A percentile compares a stretch with the other conserved stretches of the same genome.
These are phyloP conservation scores for Gyromitra esculenta DNA, from an alignment of 2,329 filamentous ascomycete species.

Conservation along the genomic window DNA sequence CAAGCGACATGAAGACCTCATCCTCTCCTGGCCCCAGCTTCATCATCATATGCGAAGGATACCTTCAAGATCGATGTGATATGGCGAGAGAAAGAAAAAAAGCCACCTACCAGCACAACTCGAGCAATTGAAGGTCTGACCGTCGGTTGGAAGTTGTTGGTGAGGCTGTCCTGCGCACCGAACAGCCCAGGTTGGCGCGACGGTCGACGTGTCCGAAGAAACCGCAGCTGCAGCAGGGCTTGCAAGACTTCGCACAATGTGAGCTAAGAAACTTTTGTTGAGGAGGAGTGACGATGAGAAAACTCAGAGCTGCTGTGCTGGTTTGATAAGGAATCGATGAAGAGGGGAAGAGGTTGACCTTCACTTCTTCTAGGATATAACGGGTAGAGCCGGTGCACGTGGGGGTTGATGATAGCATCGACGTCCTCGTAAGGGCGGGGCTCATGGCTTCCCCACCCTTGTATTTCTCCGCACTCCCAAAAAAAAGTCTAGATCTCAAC, in stretches of 20 bases:
- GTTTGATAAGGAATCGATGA: conserved; percentile 21
- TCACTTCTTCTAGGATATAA: conserved; percentile 22
- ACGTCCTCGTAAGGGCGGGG: conserved; percentile 36
- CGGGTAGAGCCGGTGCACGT: conserved; percentile 32
- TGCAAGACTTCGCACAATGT: conserved; percentile 42
- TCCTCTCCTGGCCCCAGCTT: conserved; percentile 55
- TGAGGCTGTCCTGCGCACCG: conserved; percentile 14
- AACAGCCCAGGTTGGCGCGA: conserved; percentile 18
- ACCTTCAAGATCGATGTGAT: conserved; percentile 19
- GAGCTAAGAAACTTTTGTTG: conserved; percentile 31
- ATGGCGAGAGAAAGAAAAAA: conserved; percentile 12
- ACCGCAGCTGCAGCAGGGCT: conserved; percentile 41
- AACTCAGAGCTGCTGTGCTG: conserved; percentile 6
- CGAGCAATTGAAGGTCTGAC: conserved; percentile 29
- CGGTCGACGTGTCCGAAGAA: conserved; percentile 45
- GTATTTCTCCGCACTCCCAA: conserved; percentile 42
- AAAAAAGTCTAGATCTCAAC: not conserved
- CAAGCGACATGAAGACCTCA: conserved; percentile 52
- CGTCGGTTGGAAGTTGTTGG: conserved; percentile 7
- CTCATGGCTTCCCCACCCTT: conserved; percentile 37
- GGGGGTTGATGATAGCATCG: conserved; percentile 41
- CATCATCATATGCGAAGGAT: conserved; percentile 46
- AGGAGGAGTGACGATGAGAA: conserved; percentile 1
- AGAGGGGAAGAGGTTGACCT: conserved; percentile 19
- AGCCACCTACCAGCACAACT: conserved; percentile 28